Evolutionary conservation across 1,284 basidiomycete genomes (phyloP).

Genomic region (Coniophora puteana): DNA sequence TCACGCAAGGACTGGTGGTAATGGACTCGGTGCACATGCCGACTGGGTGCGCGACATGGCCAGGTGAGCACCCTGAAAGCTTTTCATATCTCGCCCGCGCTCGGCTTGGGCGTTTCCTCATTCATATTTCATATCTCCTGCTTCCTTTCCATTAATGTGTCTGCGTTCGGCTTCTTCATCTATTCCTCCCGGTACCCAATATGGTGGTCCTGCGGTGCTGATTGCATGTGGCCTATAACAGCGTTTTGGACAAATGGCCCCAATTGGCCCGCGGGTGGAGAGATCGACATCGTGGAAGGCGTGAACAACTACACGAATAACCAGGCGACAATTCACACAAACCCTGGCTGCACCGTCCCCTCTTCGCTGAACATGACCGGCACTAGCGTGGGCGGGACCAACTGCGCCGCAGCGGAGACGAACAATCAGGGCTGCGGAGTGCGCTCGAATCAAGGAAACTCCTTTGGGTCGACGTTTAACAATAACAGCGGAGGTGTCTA

Average conservation of each 20-base stretch:
- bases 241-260: slow-evolving; percentile 60
- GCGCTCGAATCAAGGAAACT: slow-evolving; percentile 44
- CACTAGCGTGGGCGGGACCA: slow-evolving; percentile 58
- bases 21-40: slow-evolving; percentile 91
- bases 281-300: slow-evolving; percentile 87
- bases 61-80: slow-evolving; percentile 46
- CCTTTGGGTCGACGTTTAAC: slow-evolving; percentile 71
- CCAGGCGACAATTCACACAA: slow-evolving; percentile 79
- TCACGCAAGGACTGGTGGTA: slow-evolving; percentile 64
- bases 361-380: slow-evolving; percentile 56
- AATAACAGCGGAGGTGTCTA: slow-evolving; percentile 75
- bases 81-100: neutral
- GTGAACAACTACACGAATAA: slow-evolving; percentile 76
- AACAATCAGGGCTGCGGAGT: slow-evolving; percentile 73
- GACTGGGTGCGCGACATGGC: slow-evolving; percentile 86
- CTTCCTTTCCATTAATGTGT: slow-evolving; percentile 34
- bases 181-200: no score
- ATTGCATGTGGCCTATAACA: slow-evolving; percentile 22
- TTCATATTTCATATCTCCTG: slow-evolving; percentile 13
- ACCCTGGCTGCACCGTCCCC: slow-evolving; percentile 64
- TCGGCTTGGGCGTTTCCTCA: no score
- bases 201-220: slow-evolving; percentile 17
- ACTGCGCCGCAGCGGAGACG: slow-evolving; percentile 65
- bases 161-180: neutral
- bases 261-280: slow-evolving; percentile 72